Evolutionary conservation across 306 rosid species (phyloP), one percentile per base, ranked within the genome.

Genomic region (Fragaria vesca): DNA sequence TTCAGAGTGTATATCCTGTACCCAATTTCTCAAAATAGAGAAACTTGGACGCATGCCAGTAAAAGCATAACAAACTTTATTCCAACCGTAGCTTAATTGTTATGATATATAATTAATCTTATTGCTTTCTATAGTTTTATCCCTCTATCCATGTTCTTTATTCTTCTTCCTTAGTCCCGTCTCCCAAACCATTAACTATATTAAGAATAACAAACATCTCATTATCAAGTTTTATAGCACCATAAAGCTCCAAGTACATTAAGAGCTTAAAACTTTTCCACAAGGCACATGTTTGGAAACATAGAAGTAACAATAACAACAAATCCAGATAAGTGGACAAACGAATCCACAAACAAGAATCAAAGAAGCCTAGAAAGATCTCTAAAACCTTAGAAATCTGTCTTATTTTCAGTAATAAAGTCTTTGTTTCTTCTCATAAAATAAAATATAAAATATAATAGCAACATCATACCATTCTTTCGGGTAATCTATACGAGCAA

Each of bases 401-500:
- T 58, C 38, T 28, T 28, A 17, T 28, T 58, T 61, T 61, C 67
- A 30, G 38, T 30, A 61, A 61, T 5, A 5, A 61, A 28, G 40
- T 30, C 10, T 61, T 12, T 26, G 16, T 61, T 61, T 61, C 38
- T 28, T 61, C 20, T 12, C 18, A 28, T 0, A 30, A 61, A 28
- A 28, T 34, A 58, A 47, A 76, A 61, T 4, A 0, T 28, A 13
- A 26, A 26, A 26, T 28, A 58, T 30, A 73, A 21, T 74, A 78
- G 42, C 55, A 68, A 20, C 78, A 76, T 45, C 66, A 71, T 92
- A 94, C 98, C 98, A 94, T 79, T 94, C 97, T 85, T 85, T 89
- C 65, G 98, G 98, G 83, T 94, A 92, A 87, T 94, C 98, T 79
- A 92, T 81, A 54, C 98, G 93, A 79, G 97, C 97, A 77, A 94